These are phyloP conservation scores for Blepharisma stoltei DNA, from an alignment of 73 alveolate species.

Conservation along the genomic window DNA sequence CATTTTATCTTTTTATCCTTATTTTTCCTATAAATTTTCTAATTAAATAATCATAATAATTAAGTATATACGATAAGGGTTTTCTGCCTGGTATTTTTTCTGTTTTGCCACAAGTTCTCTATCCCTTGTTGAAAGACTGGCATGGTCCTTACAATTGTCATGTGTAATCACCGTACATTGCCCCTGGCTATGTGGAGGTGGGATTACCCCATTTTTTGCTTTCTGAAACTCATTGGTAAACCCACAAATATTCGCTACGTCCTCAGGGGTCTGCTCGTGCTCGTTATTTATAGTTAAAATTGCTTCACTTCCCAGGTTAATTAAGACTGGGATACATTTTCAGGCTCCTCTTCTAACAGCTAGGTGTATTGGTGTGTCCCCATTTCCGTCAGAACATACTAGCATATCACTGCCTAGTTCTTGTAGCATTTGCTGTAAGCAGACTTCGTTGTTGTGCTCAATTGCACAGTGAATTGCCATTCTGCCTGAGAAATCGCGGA, in stretches of 20 bases:
- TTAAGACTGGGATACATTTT: slow-evolving; percentile 36
- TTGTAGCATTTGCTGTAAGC: slow-evolving; percentile 1
- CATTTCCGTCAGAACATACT: slow-evolving; percentile 12
- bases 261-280: slow-evolving; percentile 26
- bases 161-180: background rate
- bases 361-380: background rate
- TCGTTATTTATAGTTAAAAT: slow-evolving; percentile 16
- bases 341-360: slow-evolving; percentile 34
- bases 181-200: too few relatives aligned
- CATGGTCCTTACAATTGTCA: background rate
- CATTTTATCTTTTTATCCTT: too few relatives aligned
- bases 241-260: slow-evolving; percentile 41
- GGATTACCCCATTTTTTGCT: background rate
- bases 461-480: slow-evolving; percentile 37
- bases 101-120: background rate
- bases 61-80: background rate
- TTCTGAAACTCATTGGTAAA: slow-evolving; percentile 23
- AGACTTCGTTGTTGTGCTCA: slow-evolving; percentile 27
- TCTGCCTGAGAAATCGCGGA: slow-evolving; percentile 35
- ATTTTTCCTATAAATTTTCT: too few relatives aligned
- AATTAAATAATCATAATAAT: too few relatives aligned
- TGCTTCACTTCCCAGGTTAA: slow-evolving; percentile 23
- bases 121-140: background rate
- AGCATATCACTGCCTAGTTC: background rate
- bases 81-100: background rate